A percentile compares a stretch with the other conserved stretches of the same genome.
Evolutionary conservation across 306 rosid genomes (phyloP).

Genomic region (Citrullus colocynthis): DNA sequence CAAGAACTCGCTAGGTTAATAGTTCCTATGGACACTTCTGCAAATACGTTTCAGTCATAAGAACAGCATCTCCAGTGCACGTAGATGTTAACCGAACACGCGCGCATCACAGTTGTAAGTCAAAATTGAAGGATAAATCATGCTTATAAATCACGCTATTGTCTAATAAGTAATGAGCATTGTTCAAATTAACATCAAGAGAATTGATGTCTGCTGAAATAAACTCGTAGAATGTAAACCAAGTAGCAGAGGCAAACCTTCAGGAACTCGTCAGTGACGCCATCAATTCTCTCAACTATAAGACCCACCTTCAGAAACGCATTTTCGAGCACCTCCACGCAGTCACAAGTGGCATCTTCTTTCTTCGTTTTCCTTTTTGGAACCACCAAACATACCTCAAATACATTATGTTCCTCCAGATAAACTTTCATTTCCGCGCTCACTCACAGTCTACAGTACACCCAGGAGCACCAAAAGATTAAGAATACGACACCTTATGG

Average conservation of each 20-base stretch:
- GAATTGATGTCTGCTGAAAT: not conserved
- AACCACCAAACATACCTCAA: conserved; percentile 81
- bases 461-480: conserved; percentile 7
- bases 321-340: conserved; percentile 36
- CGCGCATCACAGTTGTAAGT: not conserved
- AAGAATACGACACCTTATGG: not conserved
- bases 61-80: not conserved
- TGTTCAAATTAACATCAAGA: not conserved
- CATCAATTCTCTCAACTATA: conserved; percentile 58
- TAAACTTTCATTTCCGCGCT: conserved; percentile 27
- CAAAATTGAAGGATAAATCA: not conserved
- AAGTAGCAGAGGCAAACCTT: conserved; percentile 43
- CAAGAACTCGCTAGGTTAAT: not conserved
- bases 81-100: not conserved
- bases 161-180: not conserved
- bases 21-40: not conserved
- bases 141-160: not conserved
- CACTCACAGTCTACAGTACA: conserved; percentile 3
- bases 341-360: conserved; percentile 28
- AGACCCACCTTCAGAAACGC: conserved; percentile 56
- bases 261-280: conserved; percentile 79
- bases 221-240: not conserved
- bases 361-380: conserved; percentile 37
- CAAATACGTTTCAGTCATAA: not conserved
- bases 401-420: conserved; percentile 36